Evolutionary conservation across 176 grass and related monocot genomes (phyloP).

Genomic region (Avena sativa): DNA sequence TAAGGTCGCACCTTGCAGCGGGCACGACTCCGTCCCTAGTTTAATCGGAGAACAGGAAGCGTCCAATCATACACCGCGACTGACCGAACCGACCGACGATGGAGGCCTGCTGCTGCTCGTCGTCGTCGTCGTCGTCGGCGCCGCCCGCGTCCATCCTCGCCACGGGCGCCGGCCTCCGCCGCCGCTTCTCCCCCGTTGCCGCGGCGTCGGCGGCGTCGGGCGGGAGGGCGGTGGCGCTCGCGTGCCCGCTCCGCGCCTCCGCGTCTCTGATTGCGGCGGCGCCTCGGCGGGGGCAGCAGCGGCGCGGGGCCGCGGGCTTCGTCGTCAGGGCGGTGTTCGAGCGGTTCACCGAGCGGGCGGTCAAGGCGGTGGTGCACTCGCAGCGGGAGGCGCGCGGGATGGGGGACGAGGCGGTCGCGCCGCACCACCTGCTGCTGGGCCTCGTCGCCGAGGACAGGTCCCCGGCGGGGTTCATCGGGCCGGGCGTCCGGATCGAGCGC

Average conservation of each 20-base stretch:
- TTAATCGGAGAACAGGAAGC: constrained; percentile 15
- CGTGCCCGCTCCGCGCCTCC: constrained; percentile 39
- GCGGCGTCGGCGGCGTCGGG: neutral
- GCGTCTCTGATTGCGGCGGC: neutral
- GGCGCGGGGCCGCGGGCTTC: neutral
- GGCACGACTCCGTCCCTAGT: constrained; percentile 29
- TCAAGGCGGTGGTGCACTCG: constrained; percentile 76
- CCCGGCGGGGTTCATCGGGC: constrained; percentile 65
- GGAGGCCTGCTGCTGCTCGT: constrained; percentile 65
- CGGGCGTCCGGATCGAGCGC: constrained; percentile 73
- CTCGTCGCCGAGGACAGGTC: constrained; percentile 82
- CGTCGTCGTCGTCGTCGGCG: constrained; percentile 50
- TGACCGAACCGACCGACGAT: constrained; percentile 25
- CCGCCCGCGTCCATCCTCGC: constrained; percentile 49
- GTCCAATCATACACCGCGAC: constrained; percentile 26
- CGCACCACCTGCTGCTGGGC: constrained; percentile 94
- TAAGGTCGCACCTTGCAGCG: constrained; percentile 36
- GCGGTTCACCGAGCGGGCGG: constrained; percentile 90
- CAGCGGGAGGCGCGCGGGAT: constrained; percentile 90
- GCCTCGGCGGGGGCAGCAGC: constrained; percentile 8
- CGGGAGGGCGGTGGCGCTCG: neutral
- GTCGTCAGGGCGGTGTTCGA: constrained; percentile 79
- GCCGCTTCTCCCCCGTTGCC: constrained; percentile 11
- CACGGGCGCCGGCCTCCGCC: constrained; percentile 30
- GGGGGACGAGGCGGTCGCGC: constrained; percentile 72